Conservation (phyloP, 495 filamentous ascomycete species). For the Tirmania nivea region DNA sequence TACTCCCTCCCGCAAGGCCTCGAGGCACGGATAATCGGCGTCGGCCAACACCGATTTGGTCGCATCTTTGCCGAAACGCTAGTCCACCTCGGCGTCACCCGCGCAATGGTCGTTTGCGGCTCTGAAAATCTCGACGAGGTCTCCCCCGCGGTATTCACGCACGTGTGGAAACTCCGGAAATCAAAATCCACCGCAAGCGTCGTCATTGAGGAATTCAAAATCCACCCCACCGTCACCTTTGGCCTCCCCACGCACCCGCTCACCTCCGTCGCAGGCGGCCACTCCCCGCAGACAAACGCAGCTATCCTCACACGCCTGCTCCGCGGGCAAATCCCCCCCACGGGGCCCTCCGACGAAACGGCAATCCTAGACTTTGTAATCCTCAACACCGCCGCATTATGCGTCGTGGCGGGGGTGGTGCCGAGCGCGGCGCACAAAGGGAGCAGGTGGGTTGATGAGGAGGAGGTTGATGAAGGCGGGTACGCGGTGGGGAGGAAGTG, state of each 20-base stretch:
- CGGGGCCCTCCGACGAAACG: constrained; percentile 46
- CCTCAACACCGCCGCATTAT: constrained; percentile 73
- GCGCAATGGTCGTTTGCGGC: constrained; percentile 82
- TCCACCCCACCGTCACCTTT: constrained; percentile 57
- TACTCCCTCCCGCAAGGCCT: constrained; percentile 31
- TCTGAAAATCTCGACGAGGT: constrained; percentile 91
- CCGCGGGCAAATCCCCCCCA: constrained; percentile 37
- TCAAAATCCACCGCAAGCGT: constrained; percentile 22
- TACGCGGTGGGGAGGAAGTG: constrained; percentile 61
- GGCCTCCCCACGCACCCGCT: constrained; percentile 58
- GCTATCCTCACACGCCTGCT: constrained; percentile 58
- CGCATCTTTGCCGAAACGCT: constrained; percentile 74
- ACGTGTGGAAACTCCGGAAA: constrained; percentile 57
- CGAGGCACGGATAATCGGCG: constrained; percentile 78
- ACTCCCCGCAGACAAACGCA: constrained; percentile 70
- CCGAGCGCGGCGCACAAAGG: constrained; percentile 47
- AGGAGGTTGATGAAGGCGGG: constrained; percentile 41
- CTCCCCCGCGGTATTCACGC: constrained; percentile 61
- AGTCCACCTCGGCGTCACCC: constrained; percentile 47
- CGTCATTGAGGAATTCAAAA: constrained; percentile 46
- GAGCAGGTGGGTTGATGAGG: constrained; percentile 52
- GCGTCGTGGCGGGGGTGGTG: constrained; percentile 68
- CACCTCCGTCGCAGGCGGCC: constrained; percentile 54
- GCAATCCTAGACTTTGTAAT: constrained; percentile 85
- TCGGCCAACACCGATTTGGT: constrained; percentile 67